A percentile compares a stretch with the other conserved stretches of the same genome.
phyloP scores from a whole-genome alignment of 2,329 filamentous ascomycete genomes.

The Neofusicoccum ribis region DNA sequence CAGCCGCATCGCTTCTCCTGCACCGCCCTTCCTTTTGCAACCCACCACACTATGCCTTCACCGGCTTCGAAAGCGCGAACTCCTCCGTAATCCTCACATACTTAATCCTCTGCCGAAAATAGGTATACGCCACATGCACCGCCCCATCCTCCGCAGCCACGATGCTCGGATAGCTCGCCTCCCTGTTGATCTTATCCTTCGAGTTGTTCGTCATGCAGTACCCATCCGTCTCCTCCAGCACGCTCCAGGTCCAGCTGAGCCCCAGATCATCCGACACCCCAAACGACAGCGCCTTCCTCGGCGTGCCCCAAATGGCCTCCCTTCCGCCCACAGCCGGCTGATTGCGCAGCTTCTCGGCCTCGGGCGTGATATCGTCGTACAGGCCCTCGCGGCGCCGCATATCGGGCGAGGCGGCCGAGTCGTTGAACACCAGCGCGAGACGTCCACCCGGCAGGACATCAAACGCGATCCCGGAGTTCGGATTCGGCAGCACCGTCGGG shows the following conservation, averaged over 20 bases:
- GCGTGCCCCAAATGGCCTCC: slow-evolving; percentile 48
- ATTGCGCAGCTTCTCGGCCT: slow-evolving; percentile 42
- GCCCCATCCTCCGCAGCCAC: slow-evolving; percentile 28
- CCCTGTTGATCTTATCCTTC: slow-evolving; percentile 42
- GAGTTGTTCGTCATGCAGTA: slow-evolving; percentile 51
- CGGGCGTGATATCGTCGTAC: slow-evolving; percentile 48
- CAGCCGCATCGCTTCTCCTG: too few species aligned
- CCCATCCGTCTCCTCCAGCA: slow-evolving; percentile 48
- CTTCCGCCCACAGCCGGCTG: slow-evolving; percentile 37
- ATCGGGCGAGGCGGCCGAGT: slow-evolving; percentile 31
- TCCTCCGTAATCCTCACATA: slow-evolving; percentile 33
- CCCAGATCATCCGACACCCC: slow-evolving; percentile 41
- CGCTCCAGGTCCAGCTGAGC: slow-evolving; percentile 38
- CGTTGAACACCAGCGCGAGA: slow-evolving; percentile 44
- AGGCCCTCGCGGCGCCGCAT: slow-evolving; percentile 36
- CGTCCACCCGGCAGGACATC: slow-evolving; percentile 39
- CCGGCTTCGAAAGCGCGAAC: neutral
- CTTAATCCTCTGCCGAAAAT: slow-evolving; percentile 46
- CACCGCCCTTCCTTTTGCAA: too few species aligned
- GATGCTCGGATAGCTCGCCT: slow-evolving; percentile 49
- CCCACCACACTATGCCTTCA: too few species aligned
- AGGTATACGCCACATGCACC: slow-evolving; percentile 46
- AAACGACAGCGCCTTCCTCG: slow-evolving; percentile 38
- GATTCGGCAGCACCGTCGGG: slow-evolving; percentile 43
- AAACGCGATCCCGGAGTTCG: slow-evolving; percentile 47